A percentile compares a stretch with the other conserved stretches of the same genome.
These are phyloP conservation scores for Aspergillus quadricinctus DNA, from an alignment of 2,329 filamentous ascomycete species.

Conservation along the genomic window DNA sequence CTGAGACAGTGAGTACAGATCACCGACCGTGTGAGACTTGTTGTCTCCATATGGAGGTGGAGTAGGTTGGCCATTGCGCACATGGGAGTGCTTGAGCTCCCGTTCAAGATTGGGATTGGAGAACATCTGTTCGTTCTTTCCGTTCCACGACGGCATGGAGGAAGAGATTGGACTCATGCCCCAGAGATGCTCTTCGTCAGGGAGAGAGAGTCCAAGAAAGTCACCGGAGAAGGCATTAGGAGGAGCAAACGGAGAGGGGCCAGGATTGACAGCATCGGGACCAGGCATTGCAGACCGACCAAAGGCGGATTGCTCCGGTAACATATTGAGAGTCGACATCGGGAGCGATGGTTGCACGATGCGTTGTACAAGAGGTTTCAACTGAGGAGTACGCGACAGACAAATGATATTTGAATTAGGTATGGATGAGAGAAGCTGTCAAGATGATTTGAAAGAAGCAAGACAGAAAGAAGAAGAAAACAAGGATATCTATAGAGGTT, in stretches of 20 bases:
- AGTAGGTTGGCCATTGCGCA: conserved; percentile 37
- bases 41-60: conserved; percentile 32
- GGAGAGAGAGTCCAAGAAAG: conserved; percentile 25
- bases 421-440: not conserved
- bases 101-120: conserved; percentile 24
- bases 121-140: conserved; percentile 23
- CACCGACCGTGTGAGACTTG: not conserved
- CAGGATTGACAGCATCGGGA: conserved; percentile 10
- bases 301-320: conserved; percentile 15
- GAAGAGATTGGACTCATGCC: conserved; percentile 27
- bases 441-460: not conserved
- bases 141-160: conserved; percentile 22
- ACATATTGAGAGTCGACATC: conserved; percentile 21
- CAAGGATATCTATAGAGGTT: not conserved
- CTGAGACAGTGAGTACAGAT: conserved; percentile 4
- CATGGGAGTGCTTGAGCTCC: conserved; percentile 31
- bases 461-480: not conserved
- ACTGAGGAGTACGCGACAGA: not conserved
- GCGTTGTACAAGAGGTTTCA: not conserved
- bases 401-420: not conserved
- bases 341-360: not conserved
- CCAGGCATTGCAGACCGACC: conserved; percentile 11
- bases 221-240: conserved; percentile 21
- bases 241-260: conserved; percentile 4
- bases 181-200: conserved; percentile 30